phyloP scores from a whole-genome alignment of 768 basidiomycete species.

The Kwoniella dendrophila region DNA sequence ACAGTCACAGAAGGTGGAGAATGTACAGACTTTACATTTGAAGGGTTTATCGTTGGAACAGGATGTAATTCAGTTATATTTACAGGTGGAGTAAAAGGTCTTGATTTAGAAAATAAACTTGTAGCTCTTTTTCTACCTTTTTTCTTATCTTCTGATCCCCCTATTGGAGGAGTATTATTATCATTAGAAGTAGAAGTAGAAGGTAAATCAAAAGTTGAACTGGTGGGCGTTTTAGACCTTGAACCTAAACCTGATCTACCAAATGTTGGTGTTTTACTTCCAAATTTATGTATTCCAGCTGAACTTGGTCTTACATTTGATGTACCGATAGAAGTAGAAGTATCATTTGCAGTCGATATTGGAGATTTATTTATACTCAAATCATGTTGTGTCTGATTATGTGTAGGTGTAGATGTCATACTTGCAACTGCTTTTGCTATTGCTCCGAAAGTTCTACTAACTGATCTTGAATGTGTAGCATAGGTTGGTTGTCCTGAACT shows the following conservation, averaged over 20 bases:
- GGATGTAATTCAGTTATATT: conserved; percentile 28
- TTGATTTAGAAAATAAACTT: conserved; percentile 25
- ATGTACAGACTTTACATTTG: not conserved
- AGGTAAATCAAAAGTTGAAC: not conserved
- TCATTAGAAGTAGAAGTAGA: not conserved
- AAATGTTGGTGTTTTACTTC: conserved; percentile 14
- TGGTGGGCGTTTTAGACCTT: conserved; percentile 6
- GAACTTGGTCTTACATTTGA: not conserved
- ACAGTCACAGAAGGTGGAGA: not conserved
- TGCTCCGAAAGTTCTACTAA: conserved; percentile 24
- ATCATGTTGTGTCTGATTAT: too few relatives aligned
- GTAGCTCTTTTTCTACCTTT: conserved; percentile 21
- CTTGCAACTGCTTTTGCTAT: conserved; percentile 27
- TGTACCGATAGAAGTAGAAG: not conserved
- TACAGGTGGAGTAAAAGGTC: conserved; percentile 36
- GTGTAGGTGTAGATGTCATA: not conserved
- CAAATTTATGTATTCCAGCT: conserved; percentile 19
- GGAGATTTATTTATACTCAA: too few relatives aligned
- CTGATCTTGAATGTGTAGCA: conserved; percentile 17
- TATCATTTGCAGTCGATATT: not conserved
- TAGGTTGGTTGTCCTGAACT: not conserved
- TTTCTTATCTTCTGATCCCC: conserved; percentile 12
- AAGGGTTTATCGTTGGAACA: conserved; percentile 10
- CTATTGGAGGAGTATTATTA: too few relatives aligned
- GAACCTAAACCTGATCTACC: conserved; percentile 9